Percentiles rank a stretch among this genome's conserved stretches.
Evolutionary conservation across 2,329 filamentous ascomycete species (phyloP).

Genomic region (Didymella keratinophila): DNA sequence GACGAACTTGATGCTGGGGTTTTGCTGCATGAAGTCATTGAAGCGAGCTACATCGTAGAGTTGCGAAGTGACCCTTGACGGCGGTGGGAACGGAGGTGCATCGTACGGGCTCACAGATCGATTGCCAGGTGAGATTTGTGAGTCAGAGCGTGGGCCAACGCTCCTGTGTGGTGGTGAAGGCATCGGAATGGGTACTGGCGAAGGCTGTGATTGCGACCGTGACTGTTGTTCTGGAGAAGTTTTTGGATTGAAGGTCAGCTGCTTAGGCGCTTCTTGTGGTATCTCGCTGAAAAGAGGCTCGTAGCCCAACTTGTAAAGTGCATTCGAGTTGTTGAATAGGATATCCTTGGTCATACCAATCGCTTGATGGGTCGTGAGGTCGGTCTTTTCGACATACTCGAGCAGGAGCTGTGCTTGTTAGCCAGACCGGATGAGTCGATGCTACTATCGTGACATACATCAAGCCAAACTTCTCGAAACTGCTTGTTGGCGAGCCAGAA

Average conservation of each 20-base stretch:
- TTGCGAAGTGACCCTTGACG: constrained; percentile 36
- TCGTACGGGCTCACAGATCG: constrained; percentile 26
- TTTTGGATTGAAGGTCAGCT: constrained; percentile 32
- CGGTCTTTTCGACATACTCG: constrained; percentile 70
- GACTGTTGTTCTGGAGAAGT: constrained; percentile 21
- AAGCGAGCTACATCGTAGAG: constrained; percentile 52
- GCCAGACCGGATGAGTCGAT: not conserved
- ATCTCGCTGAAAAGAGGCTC: constrained; percentile 49
- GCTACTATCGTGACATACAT: constrained; percentile 54
- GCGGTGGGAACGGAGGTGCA: constrained; percentile 38
- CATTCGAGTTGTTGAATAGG: constrained; percentile 79
- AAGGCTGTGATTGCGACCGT: constrained; percentile 7
- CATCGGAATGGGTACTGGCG: constrained; percentile 17
- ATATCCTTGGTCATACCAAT: constrained; percentile 70
- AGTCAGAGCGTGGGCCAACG: constrained; percentile 3
- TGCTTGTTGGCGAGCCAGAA: constrained; percentile 77
- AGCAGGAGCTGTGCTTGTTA: constrained; percentile 62
- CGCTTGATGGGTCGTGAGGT: constrained; percentile 69
- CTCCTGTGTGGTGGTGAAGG: constrained; percentile 6
- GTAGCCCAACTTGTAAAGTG: constrained; percentile 70
- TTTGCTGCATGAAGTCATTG: constrained; percentile 59
- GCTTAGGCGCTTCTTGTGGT: constrained; percentile 27
- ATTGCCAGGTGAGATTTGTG: constrained; percentile 2
- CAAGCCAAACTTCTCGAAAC: constrained; percentile 73
- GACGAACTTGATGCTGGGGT: constrained; percentile 68